phyloP scores from a whole-genome alignment of 805 yeast species.

The Hanseniaspora nectarophila region DNA sequence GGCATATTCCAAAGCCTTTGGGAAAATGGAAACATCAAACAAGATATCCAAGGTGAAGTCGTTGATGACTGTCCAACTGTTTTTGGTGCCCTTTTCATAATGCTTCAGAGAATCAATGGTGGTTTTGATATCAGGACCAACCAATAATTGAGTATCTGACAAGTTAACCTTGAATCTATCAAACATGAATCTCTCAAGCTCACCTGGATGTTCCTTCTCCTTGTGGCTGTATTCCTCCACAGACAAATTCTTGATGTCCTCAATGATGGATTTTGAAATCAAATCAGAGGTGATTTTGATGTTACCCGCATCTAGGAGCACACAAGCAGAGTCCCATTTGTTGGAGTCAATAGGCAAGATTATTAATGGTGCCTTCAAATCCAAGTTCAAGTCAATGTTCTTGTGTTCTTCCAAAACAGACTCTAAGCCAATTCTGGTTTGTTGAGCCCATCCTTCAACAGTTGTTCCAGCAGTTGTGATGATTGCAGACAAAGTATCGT shows the following conservation, averaged over 20 bases:
- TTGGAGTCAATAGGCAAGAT: conserved; percentile 74
- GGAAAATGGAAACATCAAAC: conserved; percentile 74
- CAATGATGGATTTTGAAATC: conserved; percentile 55
- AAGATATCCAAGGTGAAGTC: conserved; percentile 60
- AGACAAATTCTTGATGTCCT: conserved; percentile 53
- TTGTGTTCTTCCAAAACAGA: conserved; percentile 92
- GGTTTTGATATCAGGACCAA: conserved; percentile 70
- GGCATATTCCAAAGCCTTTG: conserved; percentile 64
- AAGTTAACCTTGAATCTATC: conserved; percentile 69
- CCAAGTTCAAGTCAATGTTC: conserved; percentile 72
- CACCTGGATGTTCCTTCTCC: conserved; percentile 23
- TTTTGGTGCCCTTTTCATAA: conserved; percentile 23
- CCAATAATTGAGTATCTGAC: conserved; percentile 76
- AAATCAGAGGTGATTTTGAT: conserved; percentile 72
- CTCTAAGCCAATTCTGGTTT: conserved; percentile 83
- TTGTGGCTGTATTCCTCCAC: conserved; percentile 59
- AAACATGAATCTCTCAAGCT: conserved; percentile 70
- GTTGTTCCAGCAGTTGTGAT: conserved; percentile 93
- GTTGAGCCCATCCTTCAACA: conserved; percentile 77
- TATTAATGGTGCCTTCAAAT: conserved; percentile 85
- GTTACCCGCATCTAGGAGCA: conserved; percentile 91
- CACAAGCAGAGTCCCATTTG: conserved; percentile 74
- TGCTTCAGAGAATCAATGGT: conserved; percentile 62
- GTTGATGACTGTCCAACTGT: conserved; percentile 52
- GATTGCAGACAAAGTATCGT: conserved; percentile 79